Conservation (phyloP, 345 rosid genomes). For the Lumnitzera racemosa region DNA sequence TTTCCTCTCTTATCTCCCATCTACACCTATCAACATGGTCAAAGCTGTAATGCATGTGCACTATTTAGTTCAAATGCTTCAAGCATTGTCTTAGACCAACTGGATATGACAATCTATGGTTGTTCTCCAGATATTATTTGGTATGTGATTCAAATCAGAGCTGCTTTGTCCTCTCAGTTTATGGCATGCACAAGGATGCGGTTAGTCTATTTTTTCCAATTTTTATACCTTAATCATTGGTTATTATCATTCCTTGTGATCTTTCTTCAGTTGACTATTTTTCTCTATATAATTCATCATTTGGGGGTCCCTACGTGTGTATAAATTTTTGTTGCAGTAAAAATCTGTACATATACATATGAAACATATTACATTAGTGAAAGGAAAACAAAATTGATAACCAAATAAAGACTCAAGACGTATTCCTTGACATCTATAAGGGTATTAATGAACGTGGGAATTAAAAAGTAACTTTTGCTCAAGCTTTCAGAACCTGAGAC, state of each 20-base stretch:
- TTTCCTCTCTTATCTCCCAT: too few relatives aligned
- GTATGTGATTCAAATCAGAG: conserved; percentile 54
- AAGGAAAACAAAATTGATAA: too few relatives aligned
- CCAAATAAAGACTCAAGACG: too few relatives aligned
- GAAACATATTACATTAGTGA: too few relatives aligned
- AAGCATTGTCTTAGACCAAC: neutral
- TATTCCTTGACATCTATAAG: too few relatives aligned
- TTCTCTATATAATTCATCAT: neutral
- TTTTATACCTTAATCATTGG: neutral
- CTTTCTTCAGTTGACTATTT: neutral
- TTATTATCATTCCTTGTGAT: neutral
- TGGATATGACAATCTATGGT: neutral
- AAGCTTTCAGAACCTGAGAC: too few relatives aligned
- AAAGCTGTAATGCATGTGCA: too few relatives aligned
- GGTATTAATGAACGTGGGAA: too few relatives aligned
- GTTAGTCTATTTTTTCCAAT: conserved; percentile 19
- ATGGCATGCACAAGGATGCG: conserved; percentile 38
- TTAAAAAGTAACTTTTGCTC: too few relatives aligned
- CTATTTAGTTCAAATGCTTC: neutral
- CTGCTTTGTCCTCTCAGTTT: conserved; percentile 55
- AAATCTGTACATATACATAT: too few relatives aligned
- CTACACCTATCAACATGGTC: too few relatives aligned
- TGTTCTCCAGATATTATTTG: conserved; percentile 47
- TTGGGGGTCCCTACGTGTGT: too few relatives aligned
- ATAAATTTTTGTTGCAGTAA: neutral